phyloP scores from a whole-genome alignment of 805 yeast genomes.

The Candida chauliodis region DNA sequence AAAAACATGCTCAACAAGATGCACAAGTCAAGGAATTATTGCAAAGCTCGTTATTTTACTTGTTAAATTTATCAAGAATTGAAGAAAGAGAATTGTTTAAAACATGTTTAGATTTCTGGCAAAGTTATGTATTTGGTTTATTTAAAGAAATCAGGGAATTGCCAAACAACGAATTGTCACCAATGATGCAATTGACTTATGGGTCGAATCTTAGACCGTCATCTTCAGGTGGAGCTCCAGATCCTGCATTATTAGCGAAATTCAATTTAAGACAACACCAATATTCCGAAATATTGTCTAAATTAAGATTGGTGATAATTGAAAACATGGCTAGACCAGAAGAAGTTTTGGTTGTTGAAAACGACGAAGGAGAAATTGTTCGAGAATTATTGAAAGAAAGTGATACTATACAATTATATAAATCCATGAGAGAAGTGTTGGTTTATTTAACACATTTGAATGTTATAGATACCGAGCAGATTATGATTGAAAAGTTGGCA shows the following conservation, averaged over 20 bases:
- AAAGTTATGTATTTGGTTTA: slow-evolving; percentile 74
- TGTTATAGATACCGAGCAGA: slow-evolving; percentile 88
- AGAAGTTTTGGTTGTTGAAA: slow-evolving; percentile 94
- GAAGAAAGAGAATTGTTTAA: slow-evolving; percentile 96
- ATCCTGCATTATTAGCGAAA: slow-evolving; percentile 73
- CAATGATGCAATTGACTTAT: slow-evolving; percentile 65
- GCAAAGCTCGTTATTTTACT: slow-evolving; percentile 70
- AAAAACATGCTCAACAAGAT: slow-evolving; percentile 45
- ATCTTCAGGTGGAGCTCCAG: slow-evolving; percentile 75
- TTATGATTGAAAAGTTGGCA: slow-evolving; percentile 88
- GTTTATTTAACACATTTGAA: slow-evolving; percentile 95
- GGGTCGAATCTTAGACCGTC: slow-evolving; percentile 37
- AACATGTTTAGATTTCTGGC: slow-evolving; percentile 94
- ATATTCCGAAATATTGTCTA: slow-evolving; percentile 74
- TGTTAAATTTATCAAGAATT: slow-evolving; percentile 80
- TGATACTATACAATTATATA: slow-evolving; percentile 93
- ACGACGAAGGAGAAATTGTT: slow-evolving; percentile 98
- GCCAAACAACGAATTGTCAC: slow-evolving; percentile 69
- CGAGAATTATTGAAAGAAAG: slow-evolving; percentile 95
- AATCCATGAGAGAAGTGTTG: slow-evolving; percentile 91
- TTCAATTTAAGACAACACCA: slow-evolving; percentile 83
- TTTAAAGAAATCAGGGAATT: slow-evolving; percentile 82
- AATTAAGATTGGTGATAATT: slow-evolving; percentile 86
- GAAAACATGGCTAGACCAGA: slow-evolving; percentile 99
- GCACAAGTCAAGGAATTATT: slow-evolving; percentile 49